Evolutionary conservation across 108 stramenopile species (phyloP), one percentile per base, ranked within the genome.

Genomic region (Nitzschia sp.): DNA sequence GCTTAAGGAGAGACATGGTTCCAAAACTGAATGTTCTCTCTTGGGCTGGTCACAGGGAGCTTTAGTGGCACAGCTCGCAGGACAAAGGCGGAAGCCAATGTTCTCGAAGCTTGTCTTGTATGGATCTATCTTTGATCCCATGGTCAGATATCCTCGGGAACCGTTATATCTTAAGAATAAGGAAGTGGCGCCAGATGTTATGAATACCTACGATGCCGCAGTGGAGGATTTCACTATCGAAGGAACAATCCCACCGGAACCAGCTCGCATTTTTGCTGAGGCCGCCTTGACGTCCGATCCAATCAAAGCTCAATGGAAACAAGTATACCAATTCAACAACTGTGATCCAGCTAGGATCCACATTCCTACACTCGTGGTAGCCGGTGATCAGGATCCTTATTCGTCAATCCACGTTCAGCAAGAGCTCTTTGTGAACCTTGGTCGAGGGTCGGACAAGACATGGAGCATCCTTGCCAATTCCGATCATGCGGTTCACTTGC

Each of bases 31-130:
- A 0, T 76, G 87, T 1, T 68, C 74, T 13, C 66, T 95, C 27
- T 53, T 95, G 62, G 91, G 94, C 23, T 95, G 94, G 94, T 82
- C 78, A 17, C 94, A 95, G 53, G 94, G 94, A 23, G 89, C 89
- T 6, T 65, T 95, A 45, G 88, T 95, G 42, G 94, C 94, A 27
- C 94, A 95, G 60, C 70, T 95, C 35, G 71, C 75, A 1, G 91
- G 87, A 1, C 94, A 95, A 78, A 76, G 81, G 18, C 61, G 65
- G 62, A 58, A 67, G 23, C 76, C 67, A 0, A 24, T 56, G 6
- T 57, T 91, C 27, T 89, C 86, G 9, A 85, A 89, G 55, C 71
- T 93, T 25, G 87, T 93, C 53, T 71, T 95, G 65, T 95, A 90
- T 55, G 88, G 87, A 59, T 90, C 88, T 8, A 91, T 93, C 36